Percentiles rank a stretch among this genome's conserved stretches.
These are phyloP conservation scores for Wallacemonas sp. DNA, from an alignment of 208 protist genomes.

Conservation along the genomic window DNA sequence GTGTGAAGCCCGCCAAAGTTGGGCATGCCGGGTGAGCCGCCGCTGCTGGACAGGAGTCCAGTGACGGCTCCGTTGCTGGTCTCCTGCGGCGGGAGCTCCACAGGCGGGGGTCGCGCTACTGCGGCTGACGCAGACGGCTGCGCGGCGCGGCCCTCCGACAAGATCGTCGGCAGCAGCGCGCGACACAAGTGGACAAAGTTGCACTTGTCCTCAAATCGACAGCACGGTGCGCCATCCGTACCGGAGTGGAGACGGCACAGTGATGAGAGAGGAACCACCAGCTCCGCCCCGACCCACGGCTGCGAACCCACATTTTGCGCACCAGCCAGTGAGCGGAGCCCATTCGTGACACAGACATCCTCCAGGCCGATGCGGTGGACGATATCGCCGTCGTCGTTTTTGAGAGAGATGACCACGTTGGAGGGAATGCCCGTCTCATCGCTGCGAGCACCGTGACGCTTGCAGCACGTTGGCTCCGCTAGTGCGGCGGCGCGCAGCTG, in stretches of 20 bases:
- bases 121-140: not conserved
- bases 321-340: constrained; percentile 44
- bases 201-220: constrained; percentile 80
- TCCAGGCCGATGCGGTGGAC: constrained; percentile 27
- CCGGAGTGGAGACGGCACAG: constrained; percentile 73
- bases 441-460: constrained; percentile 48
- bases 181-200: constrained; percentile 86
- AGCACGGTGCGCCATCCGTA: constrained; percentile 50
- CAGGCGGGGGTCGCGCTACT: not conserved
- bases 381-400: constrained; percentile 34
- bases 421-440: constrained; percentile 24
- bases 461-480: constrained; percentile 74
- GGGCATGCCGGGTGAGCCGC: constrained; percentile 7
- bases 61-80: not conserved
- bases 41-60: constrained; percentile 1
- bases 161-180: constrained; percentile 16
- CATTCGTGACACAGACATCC: constrained; percentile 52
- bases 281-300: constrained; percentile 19
- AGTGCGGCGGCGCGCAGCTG: constrained; percentile 61
- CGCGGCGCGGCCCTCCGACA: not conserved
- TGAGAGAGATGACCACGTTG: constrained; percentile 15
- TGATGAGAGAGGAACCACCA: constrained; percentile 53
- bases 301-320: constrained; percentile 22
- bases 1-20: constrained; percentile 3
- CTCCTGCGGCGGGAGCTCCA: not conserved